These are phyloP conservation scores for Hippophae rhamnoides DNA, from an alignment of 306 rosid genomes.

Conservation along the genomic window DNA sequence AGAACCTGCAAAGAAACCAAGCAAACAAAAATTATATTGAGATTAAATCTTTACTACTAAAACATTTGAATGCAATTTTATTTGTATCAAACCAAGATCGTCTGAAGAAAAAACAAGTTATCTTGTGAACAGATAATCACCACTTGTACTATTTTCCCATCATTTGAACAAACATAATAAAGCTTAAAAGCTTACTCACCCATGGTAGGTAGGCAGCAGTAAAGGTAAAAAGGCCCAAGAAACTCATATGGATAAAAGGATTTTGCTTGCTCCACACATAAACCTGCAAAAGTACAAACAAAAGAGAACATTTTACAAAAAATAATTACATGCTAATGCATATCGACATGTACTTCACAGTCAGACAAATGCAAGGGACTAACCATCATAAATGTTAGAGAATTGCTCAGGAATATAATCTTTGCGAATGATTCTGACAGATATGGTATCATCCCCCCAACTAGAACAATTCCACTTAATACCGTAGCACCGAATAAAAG, in stretches of 20 bases:
- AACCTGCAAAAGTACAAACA: conserved; percentile 41
- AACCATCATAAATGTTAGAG: conserved; percentile 96
- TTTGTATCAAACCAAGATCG: conserved; percentile 1
- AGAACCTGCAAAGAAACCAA: conserved; percentile 49
- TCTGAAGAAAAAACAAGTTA: not conserved
- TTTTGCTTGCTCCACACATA: conserved; percentile 99
- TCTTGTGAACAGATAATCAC: not conserved
- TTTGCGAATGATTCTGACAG: conserved; percentile 76
- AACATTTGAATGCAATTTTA: not conserved
- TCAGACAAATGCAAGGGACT: conserved; percentile 10
- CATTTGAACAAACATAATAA: conserved; percentile 2
- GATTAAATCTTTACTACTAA: not conserved
- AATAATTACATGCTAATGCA: not conserved
- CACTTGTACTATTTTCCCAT: too few relatives aligned
- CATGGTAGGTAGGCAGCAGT: conserved; percentile 97
- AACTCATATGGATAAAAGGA: conserved; percentile 94
- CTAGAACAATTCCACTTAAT: conserved; percentile 78
- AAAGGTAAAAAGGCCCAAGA: conserved; percentile 86
- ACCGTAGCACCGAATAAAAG: conserved; percentile 83
- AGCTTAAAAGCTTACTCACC: conserved; percentile 42
- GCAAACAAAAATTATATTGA: not conserved
- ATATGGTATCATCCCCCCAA: conserved; percentile 95
- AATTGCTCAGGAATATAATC: conserved; percentile 91
- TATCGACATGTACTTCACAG: not conserved
- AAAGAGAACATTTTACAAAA: conserved; percentile 9